Evolutionary conservation across 345 rosid genomes (phyloP).

Genomic region (Eucalyptus camaldulensis): DNA sequence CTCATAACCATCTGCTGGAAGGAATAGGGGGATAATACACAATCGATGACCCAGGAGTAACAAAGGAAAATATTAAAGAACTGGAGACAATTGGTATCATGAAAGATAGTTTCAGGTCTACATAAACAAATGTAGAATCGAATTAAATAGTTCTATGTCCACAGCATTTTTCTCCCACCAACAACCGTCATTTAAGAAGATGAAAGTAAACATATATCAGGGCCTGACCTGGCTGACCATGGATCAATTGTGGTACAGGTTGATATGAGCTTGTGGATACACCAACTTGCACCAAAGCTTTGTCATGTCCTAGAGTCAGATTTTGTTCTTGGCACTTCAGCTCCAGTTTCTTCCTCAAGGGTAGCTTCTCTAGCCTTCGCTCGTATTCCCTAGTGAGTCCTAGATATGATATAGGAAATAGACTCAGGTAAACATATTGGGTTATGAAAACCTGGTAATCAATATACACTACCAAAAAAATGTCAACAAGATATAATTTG

Average conservation of each 20-base stretch:
- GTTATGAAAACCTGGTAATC: not conserved
- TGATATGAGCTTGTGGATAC: constrained; percentile 26
- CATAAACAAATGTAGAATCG: not conserved
- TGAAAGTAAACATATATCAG: not conserved
- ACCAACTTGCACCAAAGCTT: constrained; percentile 36
- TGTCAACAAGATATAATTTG: not conserved
- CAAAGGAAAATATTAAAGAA: not conserved
- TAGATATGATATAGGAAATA: not conserved
- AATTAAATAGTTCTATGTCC: not conserved
- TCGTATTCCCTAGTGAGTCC: constrained; percentile 47
- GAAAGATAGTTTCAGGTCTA: not conserved
- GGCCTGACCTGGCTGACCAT: constrained; percentile 31
- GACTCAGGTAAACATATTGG: not conserved
- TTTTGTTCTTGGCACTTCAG: constrained; percentile 77
- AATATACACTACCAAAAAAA: not conserved
- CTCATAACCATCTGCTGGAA: not conserved
- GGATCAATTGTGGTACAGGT: constrained; percentile 15
- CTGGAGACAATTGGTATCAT: not conserved
- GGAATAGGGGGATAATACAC: not conserved
- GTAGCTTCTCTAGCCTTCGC: constrained; percentile 45
- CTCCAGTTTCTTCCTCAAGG: constrained; percentile 81
- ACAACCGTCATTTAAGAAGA: not conserved
- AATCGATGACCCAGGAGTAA: not conserved
- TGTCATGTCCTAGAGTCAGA: constrained; percentile 25
- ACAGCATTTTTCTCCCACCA: not conserved